These are phyloP conservation scores for Metrosideros polymorpha DNA, from an alignment of 441 rosid species.

Conservation along the genomic window DNA sequence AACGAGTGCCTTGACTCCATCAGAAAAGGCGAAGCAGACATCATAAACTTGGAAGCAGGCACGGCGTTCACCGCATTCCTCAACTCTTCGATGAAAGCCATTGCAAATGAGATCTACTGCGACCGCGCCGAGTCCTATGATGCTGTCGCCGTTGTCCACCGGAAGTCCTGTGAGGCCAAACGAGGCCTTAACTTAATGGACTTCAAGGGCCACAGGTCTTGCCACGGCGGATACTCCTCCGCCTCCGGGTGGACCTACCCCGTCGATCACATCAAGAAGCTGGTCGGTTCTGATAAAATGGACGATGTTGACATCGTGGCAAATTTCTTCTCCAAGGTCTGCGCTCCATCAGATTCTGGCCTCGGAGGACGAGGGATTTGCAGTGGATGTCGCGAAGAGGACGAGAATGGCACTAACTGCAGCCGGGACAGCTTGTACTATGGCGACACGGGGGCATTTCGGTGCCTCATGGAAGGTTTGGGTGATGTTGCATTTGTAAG, in stretches of 20 bases:
- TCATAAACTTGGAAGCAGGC: slow-evolving; percentile 1
- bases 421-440: not conserved
- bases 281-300: not conserved
- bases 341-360: not conserved
- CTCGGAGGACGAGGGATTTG: not conserved
- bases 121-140: not conserved
- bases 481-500: slow-evolving; percentile 4
- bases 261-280: not conserved
- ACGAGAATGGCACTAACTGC: not conserved
- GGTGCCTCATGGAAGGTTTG: slow-evolving; percentile 1
- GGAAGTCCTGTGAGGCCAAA: not conserved
- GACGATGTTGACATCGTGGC: not conserved
- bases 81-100: slow-evolving; percentile 6
- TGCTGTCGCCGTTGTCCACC: not conserved
- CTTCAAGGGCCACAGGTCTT: not conserved
- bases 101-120: slow-evolving; percentile 3
- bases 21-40: not conserved
- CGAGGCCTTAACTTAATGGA: not conserved
- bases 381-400: not conserved
- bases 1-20: not conserved
- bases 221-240: not conserved
- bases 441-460: not conserved
- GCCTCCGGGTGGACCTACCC: slow-evolving; percentile 6
- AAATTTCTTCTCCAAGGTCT: not conserved
- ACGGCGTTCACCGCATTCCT: not conserved